phyloP scores from a whole-genome alignment of 768 basidiomycete species.

The Crassisporium funariophilum region DNA sequence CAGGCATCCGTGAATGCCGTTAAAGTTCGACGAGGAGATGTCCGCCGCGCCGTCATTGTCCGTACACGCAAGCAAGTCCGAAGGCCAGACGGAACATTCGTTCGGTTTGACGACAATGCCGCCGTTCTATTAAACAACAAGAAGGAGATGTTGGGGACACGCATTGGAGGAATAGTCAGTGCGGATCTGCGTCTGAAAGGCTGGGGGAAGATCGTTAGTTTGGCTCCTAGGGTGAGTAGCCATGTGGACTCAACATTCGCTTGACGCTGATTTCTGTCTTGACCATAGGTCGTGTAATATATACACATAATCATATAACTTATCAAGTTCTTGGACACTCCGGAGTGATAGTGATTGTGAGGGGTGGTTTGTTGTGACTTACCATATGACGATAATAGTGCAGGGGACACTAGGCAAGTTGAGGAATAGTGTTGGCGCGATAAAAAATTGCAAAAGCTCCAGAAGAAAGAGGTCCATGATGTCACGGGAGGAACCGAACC shows the following conservation, averaged over 20 bases:
- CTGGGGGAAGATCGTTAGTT: conserved; percentile 91
- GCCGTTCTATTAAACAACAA: conserved; percentile 94
- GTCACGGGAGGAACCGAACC: too few relatives aligned
- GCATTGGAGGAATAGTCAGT: conserved; percentile 92
- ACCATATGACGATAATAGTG: too few relatives aligned
- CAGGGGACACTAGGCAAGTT: too few relatives aligned
- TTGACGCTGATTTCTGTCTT: not conserved
- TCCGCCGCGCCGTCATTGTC: conserved; percentile 94
- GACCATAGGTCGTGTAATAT: not conserved
- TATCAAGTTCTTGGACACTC: too few relatives aligned
- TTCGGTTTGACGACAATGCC: conserved; percentile 97
- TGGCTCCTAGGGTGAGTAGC: conserved; percentile 84
- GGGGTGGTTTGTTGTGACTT: too few relatives aligned
- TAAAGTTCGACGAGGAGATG: conserved; percentile 92
- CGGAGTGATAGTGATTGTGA: too few relatives aligned
- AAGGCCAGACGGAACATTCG: conserved; percentile 83
- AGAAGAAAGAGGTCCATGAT: too few relatives aligned
- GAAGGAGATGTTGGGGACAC: conserved; percentile 92
- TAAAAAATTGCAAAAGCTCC: too few relatives aligned
- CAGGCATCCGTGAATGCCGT: conserved; percentile 75
- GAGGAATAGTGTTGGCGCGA: too few relatives aligned
- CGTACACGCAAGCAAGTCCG: conserved; percentile 86
- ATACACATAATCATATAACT: not conserved
- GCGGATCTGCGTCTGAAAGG: conserved; percentile 89
- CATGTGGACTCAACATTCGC: not conserved